Percentiles rank a stretch among this genome's conserved stretches.
These are phyloP conservation scores for Podila clonocystis DNA, from an alignment of 192 early-diverging fungal genomes.

Conservation along the genomic window DNA sequence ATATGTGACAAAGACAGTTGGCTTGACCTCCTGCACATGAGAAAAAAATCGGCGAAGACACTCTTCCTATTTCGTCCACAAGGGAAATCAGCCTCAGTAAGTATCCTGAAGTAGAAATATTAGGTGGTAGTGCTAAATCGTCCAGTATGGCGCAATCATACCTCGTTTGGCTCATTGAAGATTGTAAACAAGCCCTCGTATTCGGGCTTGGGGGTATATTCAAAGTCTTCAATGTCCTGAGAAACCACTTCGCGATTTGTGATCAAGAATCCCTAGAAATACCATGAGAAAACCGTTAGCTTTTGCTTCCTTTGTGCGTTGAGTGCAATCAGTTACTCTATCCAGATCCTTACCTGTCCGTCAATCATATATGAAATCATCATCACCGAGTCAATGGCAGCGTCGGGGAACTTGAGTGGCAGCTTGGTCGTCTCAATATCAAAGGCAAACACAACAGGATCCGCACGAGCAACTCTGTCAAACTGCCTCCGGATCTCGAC, in stretches of 20 bases:
- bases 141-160: slow-evolving; percentile 24
- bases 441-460: slow-evolving; percentile 94
- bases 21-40: slow-evolving; percentile 84
- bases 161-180: slow-evolving; percentile 95
- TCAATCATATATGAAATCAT: slow-evolving; percentile 99
- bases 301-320: neutral
- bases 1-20: slow-evolving; percentile 94
- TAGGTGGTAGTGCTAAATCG: neutral
- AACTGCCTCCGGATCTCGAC: slow-evolving; percentile 70
- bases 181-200: slow-evolving; percentile 94
- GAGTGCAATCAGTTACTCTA: neutral
- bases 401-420: slow-evolving; percentile 97
- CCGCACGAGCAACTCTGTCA: slow-evolving; percentile 92
- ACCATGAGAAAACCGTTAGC: neutral
- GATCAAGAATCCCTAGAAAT: slow-evolving; percentile 89
- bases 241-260: slow-evolving; percentile 97
- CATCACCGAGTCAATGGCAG: slow-evolving; percentile 91
- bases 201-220: slow-evolving; percentile 97
- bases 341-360: slow-evolving; percentile 74
- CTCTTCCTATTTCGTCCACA: slow-evolving; percentile 54
- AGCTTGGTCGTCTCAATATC: slow-evolving; percentile 99
- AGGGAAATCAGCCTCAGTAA: neutral
- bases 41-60: slow-evolving; percentile 90
- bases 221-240: slow-evolving; percentile 97
- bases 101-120: too few species aligned